Conservation (phyloP, 345 rosid genomes). For the Rhizophora mangle region DNA sequence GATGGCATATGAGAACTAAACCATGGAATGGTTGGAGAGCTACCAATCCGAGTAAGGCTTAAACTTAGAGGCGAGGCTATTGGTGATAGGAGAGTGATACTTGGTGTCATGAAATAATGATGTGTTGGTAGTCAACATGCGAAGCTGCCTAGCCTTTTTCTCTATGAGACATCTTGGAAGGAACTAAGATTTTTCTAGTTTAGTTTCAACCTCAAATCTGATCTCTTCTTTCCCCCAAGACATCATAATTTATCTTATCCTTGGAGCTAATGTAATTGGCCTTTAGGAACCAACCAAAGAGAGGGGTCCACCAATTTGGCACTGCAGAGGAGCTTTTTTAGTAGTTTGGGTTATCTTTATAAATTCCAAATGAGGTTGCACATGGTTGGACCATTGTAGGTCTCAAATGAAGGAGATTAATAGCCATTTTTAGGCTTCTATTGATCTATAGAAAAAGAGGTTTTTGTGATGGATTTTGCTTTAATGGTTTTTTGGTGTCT, state of each 20-base stretch:
- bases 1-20: too few species aligned
- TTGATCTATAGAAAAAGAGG: too few species aligned
- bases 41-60: too few species aligned
- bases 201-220: too few species aligned
- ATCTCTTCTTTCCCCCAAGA: too few species aligned
- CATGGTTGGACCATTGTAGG: slow-evolving; percentile 20
- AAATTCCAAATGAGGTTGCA: slow-evolving; percentile 15
- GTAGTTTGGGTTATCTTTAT: slow-evolving; percentile 15
- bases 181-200: slow-evolving; percentile 13
- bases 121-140: slow-evolving; percentile 44
- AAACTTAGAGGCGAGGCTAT: too few species aligned
- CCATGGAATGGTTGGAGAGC: too few species aligned
- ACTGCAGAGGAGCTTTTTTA: slow-evolving; percentile 15
- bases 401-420: slow-evolving; percentile 10
- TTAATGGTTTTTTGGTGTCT: background rate
- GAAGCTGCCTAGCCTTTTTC: slow-evolving; percentile 61
- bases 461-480: too few species aligned
- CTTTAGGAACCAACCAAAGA: slow-evolving; percentile 49
- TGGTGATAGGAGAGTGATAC: too few species aligned
- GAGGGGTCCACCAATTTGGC: slow-evolving; percentile 50
- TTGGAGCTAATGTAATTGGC: too few species aligned
- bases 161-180: slow-evolving; percentile 46
- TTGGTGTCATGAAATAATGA: background rate
- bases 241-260: too few species aligned
- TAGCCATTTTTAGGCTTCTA: background rate